Evolutionary conservation across 257 asterid species (phyloP), one percentile per base, ranked within the genome.

Genomic region (Ilex asprella): DNA sequence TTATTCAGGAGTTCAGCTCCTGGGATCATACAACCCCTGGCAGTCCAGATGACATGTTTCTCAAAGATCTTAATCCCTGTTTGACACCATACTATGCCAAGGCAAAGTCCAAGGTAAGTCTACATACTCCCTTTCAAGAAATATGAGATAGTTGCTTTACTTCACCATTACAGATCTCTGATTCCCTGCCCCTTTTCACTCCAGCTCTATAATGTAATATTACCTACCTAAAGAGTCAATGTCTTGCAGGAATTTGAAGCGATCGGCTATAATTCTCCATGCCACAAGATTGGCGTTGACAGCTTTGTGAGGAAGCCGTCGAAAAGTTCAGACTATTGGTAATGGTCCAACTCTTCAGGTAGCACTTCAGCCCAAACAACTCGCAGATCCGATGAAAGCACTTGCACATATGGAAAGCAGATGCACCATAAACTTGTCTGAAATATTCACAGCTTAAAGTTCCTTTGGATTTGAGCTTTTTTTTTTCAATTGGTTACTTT

Each of bases 1-100:
- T 49, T 68, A 16, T 55, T 47, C 83, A 84, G 77, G 96, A 74
- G 62, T 91, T 76, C 63, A 82, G 96, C 75, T 86, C 94, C 0
- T 87, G 79, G 44, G 92, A 84, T 63, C 83, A 80, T 67, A 79
- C 89, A 7, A 76, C 87, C 12, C 88, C 94, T 0, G 79, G 74
- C 10, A 88, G 91, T 71, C 91, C 95, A 70, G 97, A 89, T 29
- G 95, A 85, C 74, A 81, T 89, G 93, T 74, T 86, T 62, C 79
- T 86, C 76, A 85, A 85, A 64, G 96, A 92, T 74, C 72, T 92
- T 69, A 92, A 92, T 73, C 99, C 99, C 43, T 92, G 99, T 79
- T 74, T 92, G 44, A 92, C 99, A 27, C 99, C 99, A 67, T 75
- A 62, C 66, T 80, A 81, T 67, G 67, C 81, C 73, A 85, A 71